Percentiles rank a stretch among this genome's conserved stretches.
Conservation (phyloP, 768 basidiomycete genomes). For the Tulasnella sp. region DNA sequence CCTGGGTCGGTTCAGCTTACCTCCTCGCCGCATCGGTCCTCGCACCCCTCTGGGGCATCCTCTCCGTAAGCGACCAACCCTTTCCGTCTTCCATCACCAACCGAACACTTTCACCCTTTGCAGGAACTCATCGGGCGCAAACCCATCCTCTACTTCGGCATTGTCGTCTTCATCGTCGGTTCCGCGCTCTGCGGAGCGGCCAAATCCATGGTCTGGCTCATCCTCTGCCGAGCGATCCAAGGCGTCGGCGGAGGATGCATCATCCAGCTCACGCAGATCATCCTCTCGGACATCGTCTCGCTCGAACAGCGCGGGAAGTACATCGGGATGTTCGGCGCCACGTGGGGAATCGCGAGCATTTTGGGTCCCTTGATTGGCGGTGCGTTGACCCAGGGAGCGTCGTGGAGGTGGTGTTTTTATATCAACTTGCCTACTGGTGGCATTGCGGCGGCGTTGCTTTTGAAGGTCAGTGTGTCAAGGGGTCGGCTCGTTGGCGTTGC, state of each 20-base stretch:
- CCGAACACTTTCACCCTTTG: slow-evolving; percentile 16
- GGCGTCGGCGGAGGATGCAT: slow-evolving; percentile 78
- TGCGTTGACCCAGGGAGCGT: slow-evolving; percentile 62
- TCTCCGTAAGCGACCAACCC: slow-evolving; percentile 7
- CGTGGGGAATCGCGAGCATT: slow-evolving; percentile 58
- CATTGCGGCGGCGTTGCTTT: slow-evolving; percentile 47
- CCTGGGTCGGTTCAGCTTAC: slow-evolving; percentile 65
- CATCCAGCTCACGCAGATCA: slow-evolving; percentile 61
- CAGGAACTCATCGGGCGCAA: slow-evolving; percentile 44
- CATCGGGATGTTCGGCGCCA: slow-evolving; percentile 61
- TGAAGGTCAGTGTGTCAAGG: slow-evolving; percentile 42
- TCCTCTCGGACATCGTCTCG: slow-evolving; percentile 72
- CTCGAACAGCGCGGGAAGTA: slow-evolving; percentile 72
- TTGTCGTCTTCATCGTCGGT: slow-evolving; percentile 60
- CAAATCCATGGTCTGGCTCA: slow-evolving; percentile 66
- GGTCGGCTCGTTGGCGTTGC: neutral
- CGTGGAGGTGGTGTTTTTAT: slow-evolving; percentile 54
- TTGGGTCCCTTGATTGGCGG: slow-evolving; percentile 75
- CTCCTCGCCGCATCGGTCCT: slow-evolving; percentile 40
- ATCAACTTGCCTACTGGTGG: slow-evolving; percentile 57
- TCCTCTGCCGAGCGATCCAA: slow-evolving; percentile 65
- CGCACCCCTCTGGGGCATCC: slow-evolving; percentile 7
- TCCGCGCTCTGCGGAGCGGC: slow-evolving; percentile 76
- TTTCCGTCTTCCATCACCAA: neutral
- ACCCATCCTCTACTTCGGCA: slow-evolving; percentile 53